Conservation (phyloP, 2,329 filamentous ascomycete genomes). For the Penicillium sp. region DNA sequence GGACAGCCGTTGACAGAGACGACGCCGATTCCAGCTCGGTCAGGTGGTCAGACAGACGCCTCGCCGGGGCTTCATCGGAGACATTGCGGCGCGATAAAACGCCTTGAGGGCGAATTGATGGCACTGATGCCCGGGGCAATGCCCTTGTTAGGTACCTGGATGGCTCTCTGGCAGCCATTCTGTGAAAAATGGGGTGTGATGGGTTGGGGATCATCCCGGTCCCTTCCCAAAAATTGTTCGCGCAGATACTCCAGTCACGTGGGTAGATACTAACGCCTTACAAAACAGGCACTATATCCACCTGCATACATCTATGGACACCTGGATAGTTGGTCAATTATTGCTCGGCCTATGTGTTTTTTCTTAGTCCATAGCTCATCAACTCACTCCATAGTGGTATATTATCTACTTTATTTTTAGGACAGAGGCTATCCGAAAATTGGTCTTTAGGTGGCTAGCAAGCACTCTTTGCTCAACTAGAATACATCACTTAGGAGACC, state of each 20-base stretch:
- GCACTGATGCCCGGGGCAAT: constrained; percentile 35
- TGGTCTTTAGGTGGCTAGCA: neutral
- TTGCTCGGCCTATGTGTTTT: too few relatives aligned
- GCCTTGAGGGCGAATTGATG: constrained; percentile 31
- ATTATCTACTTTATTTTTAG: neutral
- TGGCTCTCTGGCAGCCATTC: constrained; percentile 43
- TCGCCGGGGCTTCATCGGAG: constrained; percentile 42
- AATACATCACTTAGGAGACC: neutral
- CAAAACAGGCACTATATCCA: constrained; percentile 1
- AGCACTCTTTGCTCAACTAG: neutral
- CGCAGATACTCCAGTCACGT: constrained; percentile 18
- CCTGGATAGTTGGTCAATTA: neutral
- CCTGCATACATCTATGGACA: neutral
- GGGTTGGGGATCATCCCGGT: constrained; percentile 17
- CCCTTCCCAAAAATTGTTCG: constrained; percentile 35
- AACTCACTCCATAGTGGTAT: neutral
- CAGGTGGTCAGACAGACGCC: constrained; percentile 31
- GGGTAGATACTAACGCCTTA: constrained; percentile 7
- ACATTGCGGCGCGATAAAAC: constrained; percentile 46
- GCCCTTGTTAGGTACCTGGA: constrained; percentile 41
- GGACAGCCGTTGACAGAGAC: constrained; percentile 42
- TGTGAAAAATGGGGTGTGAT: constrained; percentile 19
- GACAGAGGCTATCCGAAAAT: neutral
- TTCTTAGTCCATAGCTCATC: neutral
- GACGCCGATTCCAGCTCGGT: constrained; percentile 50